Base-by-base conservation (phyloP, 371 early-diverging fungal species). In the Mucor mucedo region DNA sequence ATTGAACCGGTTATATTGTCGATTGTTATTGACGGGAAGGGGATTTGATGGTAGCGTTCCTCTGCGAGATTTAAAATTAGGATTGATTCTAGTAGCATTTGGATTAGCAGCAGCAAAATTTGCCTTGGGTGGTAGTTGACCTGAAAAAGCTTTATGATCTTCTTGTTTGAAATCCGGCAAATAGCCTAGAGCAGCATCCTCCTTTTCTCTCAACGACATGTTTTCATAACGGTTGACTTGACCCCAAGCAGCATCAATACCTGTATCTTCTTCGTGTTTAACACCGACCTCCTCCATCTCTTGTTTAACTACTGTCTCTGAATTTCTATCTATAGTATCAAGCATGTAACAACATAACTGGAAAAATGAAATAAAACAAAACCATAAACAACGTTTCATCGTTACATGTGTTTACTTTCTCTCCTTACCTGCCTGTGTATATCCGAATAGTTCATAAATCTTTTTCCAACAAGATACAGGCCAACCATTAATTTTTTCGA, bases 151-250 rank as follows among this genome's bases (percentile, higher is more conserved):
- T 8, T 35, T 14, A 21, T 29, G 42, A 49, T 48, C 41, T 13
- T 50, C 52, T 40, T 47, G 6, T 60, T 68, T 68, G 33, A 60
- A 32, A 7, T 66, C 63, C 1, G 59, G 61, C 13, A 65, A 10
- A 52, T 48, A 47, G 1, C 71, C 71, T 6, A 62, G 62, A n/a
- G 65, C 55, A 14, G 67, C 70, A 27, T 78, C 78, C 30, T 75
- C 73, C 50, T 63, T 63, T 38, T 78, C 78, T n/a, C 78, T 60
- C 5, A 72, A 40, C 9, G 75, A 71, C 78, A 78, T 78, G 14
- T 60, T 63, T 63, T 78, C 70, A 52, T 71, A 78, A 27, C 60
- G 53, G 13, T 63, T 63, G 0, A 69, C 66, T 54, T 78, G 78
- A 16, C 47, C 47, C 78, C 78, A 78, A 10, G 67, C 78, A 42